phyloP scores from a whole-genome alignment of 1,284 basidiomycete genomes.

The Xerocomus amazonicus region DNA sequence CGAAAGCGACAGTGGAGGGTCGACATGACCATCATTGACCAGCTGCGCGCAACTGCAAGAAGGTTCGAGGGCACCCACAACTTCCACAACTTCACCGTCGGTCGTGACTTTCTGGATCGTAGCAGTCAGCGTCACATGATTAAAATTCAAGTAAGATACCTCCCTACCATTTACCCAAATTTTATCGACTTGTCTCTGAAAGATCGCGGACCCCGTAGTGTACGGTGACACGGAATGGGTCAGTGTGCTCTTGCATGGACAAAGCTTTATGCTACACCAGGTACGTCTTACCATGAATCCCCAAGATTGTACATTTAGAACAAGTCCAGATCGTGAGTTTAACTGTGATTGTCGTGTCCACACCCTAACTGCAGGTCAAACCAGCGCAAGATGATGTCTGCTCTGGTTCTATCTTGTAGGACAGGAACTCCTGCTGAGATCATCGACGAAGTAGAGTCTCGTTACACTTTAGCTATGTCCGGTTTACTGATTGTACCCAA shows the following conservation, averaged over 20 bases:
- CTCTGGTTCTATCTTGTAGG: slow-evolving; percentile 76
- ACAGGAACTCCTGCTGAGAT: slow-evolving; percentile 72
- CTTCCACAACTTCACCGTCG: slow-evolving; percentile 97
- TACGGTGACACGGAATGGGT: slow-evolving; percentile 96
- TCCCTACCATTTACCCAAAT: neutral
- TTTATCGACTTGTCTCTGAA: neutral
- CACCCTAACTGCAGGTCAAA: slow-evolving; percentile 8
- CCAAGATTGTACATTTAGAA: slow-evolving; percentile 5
- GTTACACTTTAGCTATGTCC: neutral
- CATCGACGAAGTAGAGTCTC: slow-evolving; percentile 58
- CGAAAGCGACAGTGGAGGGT: slow-evolving; percentile 72
- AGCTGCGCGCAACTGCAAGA: slow-evolving; percentile 54
- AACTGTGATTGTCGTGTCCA: neutral
- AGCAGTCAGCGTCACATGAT: slow-evolving; percentile 86
- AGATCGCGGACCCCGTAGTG: slow-evolving; percentile 78
- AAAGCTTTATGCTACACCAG: slow-evolving; percentile 99
- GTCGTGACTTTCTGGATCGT: slow-evolving; percentile 78
- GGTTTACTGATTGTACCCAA: slow-evolving; percentile 23
- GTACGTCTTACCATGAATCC: slow-evolving; percentile 37
- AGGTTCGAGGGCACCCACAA: slow-evolving; percentile 85
- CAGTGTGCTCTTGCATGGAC: slow-evolving; percentile 90
- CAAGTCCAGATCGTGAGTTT: slow-evolving; percentile 22
- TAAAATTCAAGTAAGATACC: slow-evolving; percentile 63
- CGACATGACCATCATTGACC: slow-evolving; percentile 48
- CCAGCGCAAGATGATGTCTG: slow-evolving; percentile 96